Base-by-base conservation (phyloP, 441 rosid genomes). In the Pelargonium fulgidum region DNA sequence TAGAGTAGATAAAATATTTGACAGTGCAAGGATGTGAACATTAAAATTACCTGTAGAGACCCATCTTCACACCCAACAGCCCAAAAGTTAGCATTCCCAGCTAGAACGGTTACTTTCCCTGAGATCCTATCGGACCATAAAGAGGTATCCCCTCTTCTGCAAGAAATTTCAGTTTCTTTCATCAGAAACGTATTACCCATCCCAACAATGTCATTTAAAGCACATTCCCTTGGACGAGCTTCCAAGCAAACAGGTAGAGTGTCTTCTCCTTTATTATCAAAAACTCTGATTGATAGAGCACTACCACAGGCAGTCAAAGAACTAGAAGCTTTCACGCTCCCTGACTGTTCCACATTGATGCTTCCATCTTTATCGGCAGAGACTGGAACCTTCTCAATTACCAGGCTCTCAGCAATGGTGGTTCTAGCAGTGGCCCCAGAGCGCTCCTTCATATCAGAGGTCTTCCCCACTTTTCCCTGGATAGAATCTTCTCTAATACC, bases 31-130 rank as follows among this genome's bases (percentile, higher is more conserved):
- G 29, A 29, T 5, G 39, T 47, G 19, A 26, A 5, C 36, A 54
- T 16, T 41, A n/a, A 54, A 62, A 71, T 74, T 72, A 91, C 98
- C 91, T 94, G 97, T 63, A 92, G 87, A 74, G 88, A 86, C 70
- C 99, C 99, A 79, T 92, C 97, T 78, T 94, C 98, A 69, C 96
- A 89, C 36, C 99, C 99, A 68, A 90, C 96, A 36, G 97, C 99
- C 99, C 98, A 94, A 72, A 94, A 87, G 75, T 94, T 92, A 48
- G 90, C 89, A 85, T 92, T 92, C 69, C 99, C 99, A 16, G 97
- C 97, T 75, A 94, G 81, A 77, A 92, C 98, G 12, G 97, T 89
- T 68, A 87, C 96, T 74, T 84, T 89, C 66, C 97, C 98, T 1
- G 91, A 76, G 63, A 94, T 84, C 78, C 97, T 83, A 72, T 94